Percentiles rank a stretch among this genome's conserved stretches.
Evolutionary conservation across 2,329 filamentous ascomycete species (phyloP).

Genomic region (Lachnellula cervina): DNA sequence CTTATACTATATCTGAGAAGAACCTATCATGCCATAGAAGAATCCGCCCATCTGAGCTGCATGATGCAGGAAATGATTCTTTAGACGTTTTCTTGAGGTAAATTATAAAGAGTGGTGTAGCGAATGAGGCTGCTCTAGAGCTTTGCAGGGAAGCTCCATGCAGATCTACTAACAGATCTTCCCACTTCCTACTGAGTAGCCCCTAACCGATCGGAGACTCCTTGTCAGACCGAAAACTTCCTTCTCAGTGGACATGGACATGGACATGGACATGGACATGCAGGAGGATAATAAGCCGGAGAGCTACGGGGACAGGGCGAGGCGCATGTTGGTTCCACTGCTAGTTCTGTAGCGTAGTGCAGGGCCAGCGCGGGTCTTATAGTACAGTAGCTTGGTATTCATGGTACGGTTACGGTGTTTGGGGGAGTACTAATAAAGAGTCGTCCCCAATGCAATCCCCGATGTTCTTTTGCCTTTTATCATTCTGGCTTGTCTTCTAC

Average conservation of each 20-base stretch:
- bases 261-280: too few relatives aligned
- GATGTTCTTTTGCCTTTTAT: constrained; percentile 5
- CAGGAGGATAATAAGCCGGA: neutral
- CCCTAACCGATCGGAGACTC: neutral
- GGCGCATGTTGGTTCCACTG: constrained; percentile 5
- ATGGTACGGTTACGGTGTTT: too few relatives aligned
- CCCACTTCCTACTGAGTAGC: neutral
- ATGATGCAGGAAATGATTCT: neutral
- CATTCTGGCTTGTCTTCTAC: neutral
- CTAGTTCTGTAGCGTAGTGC: neutral
- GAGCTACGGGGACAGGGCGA: neutral
- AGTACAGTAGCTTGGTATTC: too few relatives aligned
- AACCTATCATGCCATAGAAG: neutral
- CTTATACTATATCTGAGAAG: neutral
- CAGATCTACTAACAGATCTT: constrained; percentile 18
- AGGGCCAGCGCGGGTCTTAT: neutral
- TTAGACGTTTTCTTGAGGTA: neutral
- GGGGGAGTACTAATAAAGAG: constrained; percentile 9
- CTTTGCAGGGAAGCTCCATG: neutral
- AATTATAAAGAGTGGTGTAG: neutral
- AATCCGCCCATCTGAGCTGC: constrained; percentile 3
- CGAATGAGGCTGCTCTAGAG: constrained; percentile 2
- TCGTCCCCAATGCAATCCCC: constrained; percentile 13
- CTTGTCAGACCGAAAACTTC: neutral
- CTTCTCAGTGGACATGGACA: neutral